Percentiles rank a stretch among this genome's conserved stretches.
Conservation (phyloP, 306 rosid genomes). For the Trifolium repens region DNA sequence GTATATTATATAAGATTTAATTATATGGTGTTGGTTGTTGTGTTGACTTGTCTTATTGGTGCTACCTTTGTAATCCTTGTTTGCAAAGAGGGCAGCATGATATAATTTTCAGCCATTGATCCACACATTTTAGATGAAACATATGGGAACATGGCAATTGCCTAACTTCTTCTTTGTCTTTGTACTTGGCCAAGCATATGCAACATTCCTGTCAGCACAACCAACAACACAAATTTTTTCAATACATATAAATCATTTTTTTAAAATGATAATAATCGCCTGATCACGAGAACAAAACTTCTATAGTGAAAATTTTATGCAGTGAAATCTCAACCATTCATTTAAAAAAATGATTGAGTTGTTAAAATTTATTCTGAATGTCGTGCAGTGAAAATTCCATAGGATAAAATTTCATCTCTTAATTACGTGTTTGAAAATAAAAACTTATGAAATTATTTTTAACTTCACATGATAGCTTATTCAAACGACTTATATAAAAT, state of each 20-base stretch:
- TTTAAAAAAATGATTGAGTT: no score
- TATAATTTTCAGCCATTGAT: constrained; percentile 86
- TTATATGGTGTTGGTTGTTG: constrained; percentile 10
- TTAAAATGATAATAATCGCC: no score
- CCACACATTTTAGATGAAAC: constrained; percentile 90
- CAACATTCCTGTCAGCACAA: constrained; percentile 74
- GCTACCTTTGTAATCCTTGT: constrained; percentile 72
- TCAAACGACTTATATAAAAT: background rate
- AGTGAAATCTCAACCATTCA: background rate
- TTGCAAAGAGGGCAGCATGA: constrained; percentile 94
- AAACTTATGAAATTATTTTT: no score
- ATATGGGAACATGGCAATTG: constrained; percentile 75
- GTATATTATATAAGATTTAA: background rate
- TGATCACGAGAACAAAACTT: no score
- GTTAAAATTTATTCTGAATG: no score
- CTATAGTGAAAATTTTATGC: no score
- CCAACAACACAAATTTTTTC: constrained; percentile 15
- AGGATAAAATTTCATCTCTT: no score
- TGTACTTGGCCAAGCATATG: constrained; percentile 83
- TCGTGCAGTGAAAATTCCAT: no score
- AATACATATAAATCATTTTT: background rate
- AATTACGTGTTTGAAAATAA: no score
- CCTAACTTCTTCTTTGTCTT: constrained; percentile 80
- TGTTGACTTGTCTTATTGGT: constrained; percentile 3
- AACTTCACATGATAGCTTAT: background rate